Percentiles rank a stretch among this genome's conserved stretches.
Conservation (phyloP, 176 grass and related monocot genomes). For the Aegilops umbellulata region DNA sequence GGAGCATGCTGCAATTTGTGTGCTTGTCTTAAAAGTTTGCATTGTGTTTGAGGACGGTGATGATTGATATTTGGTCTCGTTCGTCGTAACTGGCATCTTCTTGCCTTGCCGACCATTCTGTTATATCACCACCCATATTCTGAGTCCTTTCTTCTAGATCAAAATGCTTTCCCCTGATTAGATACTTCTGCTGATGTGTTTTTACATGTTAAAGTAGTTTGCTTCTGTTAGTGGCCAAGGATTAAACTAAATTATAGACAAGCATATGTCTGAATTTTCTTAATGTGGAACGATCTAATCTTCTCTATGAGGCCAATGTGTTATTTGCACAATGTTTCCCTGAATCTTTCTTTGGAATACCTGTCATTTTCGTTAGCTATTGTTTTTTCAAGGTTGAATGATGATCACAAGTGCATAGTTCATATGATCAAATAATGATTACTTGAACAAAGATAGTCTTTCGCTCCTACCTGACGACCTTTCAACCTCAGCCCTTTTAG, state of each 20-base stretch:
- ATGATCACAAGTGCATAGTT: too few relatives aligned
- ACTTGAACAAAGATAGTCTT: too few relatives aligned
- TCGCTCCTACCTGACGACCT: too few relatives aligned
- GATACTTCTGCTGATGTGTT: background rate
- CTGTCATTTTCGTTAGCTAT: too few relatives aligned
- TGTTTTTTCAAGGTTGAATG: too few relatives aligned
- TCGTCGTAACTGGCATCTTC: conserved; percentile 82
- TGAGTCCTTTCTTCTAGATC: conserved; percentile 38
- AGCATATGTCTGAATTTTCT: conserved; percentile 86
- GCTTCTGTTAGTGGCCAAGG: conserved; percentile 18
- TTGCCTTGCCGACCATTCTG: conserved; percentile 83
- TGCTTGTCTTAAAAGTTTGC: too few relatives aligned
- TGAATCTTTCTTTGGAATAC: too few relatives aligned
- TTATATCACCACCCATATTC: conserved; percentile 48
- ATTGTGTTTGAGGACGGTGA: conserved; percentile 32
- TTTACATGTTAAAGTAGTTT: accelerated
- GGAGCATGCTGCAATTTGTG: background rate
- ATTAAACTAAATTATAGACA: conserved; percentile 53
- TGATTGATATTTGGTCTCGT: conserved; percentile 70
- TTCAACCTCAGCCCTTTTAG: too few relatives aligned
- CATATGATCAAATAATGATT: too few relatives aligned
- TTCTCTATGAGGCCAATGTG: conserved; percentile 69
- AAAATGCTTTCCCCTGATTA: background rate
- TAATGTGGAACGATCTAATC: conserved; percentile 73
- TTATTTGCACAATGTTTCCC: too few relatives aligned